A percentile compares a stretch with the other conserved stretches of the same genome.
Conservation (phyloP, 805 yeast species). For the Kodamaea leandrae region DNA sequence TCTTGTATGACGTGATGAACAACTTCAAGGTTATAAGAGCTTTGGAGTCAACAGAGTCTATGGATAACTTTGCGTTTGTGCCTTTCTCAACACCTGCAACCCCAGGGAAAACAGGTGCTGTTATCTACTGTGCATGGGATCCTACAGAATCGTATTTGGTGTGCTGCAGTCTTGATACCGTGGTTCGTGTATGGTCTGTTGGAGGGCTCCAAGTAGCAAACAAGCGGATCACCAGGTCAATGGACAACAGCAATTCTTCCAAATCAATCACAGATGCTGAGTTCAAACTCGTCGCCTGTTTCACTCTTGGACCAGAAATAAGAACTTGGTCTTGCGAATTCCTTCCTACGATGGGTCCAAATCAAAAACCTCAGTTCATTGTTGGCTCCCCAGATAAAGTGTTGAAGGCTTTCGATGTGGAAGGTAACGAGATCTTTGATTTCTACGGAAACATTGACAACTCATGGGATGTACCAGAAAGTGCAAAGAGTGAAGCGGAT, state of each 20-base stretch:
- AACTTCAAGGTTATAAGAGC: constrained; percentile 31
- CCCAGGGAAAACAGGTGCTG: constrained; percentile 31
- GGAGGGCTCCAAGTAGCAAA: constrained; percentile 23
- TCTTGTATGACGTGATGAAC: constrained; percentile 62
- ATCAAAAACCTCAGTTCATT: constrained; percentile 46
- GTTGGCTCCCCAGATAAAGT: constrained; percentile 77
- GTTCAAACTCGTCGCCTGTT: constrained; percentile 30
- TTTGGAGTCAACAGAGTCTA: constrained; percentile 27
- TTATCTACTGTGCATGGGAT: constrained; percentile 73
- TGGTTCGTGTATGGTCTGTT: constrained; percentile 68
- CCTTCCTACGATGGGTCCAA: constrained; percentile 47
- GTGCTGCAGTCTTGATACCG: constrained; percentile 70
- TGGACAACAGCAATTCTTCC: constrained; percentile 16
- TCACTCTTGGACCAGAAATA: constrained; percentile 39
- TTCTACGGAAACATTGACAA: constrained; percentile 37
- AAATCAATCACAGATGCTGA: constrained; percentile 4
- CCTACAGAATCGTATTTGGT: constrained; percentile 65
- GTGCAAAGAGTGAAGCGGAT: not conserved
- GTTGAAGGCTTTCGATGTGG: constrained; percentile 36
- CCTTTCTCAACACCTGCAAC: constrained; percentile 25
- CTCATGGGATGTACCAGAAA: not conserved
- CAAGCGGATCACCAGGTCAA: constrained; percentile 25
- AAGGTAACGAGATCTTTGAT: constrained; percentile 42
- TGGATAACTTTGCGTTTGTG: constrained; percentile 28
- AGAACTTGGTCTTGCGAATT: constrained; percentile 60